Evolutionary conservation across 2,329 filamentous ascomycete genomes (phyloP).

Genomic region (Pseudogymnoascus sp.): DNA sequence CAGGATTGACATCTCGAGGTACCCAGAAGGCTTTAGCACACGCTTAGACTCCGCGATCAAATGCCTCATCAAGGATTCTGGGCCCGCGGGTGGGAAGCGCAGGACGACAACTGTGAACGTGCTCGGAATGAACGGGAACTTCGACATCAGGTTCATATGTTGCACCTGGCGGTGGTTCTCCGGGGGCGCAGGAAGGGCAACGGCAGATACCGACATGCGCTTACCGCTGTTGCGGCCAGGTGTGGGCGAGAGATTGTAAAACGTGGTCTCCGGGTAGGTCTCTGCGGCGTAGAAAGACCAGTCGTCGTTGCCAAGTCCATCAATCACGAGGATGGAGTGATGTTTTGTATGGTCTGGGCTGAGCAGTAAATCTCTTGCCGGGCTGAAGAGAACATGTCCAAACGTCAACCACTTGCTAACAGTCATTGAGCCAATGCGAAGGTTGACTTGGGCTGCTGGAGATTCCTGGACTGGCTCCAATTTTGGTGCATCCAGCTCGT

Average conservation of each 20-base stretch:
- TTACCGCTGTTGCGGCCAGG: conserved; percentile 38
- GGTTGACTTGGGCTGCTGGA: conserved; percentile 62
- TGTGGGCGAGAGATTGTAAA: conserved; percentile 64
- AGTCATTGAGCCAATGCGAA: conserved; percentile 72
- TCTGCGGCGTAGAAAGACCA: conserved; percentile 83
- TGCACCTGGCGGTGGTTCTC: conserved; percentile 70
- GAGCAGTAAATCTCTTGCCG: conserved; percentile 55
- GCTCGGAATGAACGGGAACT: conserved; percentile 67
- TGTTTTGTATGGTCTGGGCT: conserved; percentile 37
- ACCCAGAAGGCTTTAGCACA: conserved; percentile 69
- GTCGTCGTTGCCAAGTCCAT: conserved; percentile 78
- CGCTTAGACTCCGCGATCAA: conserved; percentile 68
- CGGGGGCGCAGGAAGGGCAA: conserved; percentile 48
- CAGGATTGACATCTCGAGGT: conserved; percentile 69
- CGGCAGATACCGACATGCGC: conserved; percentile 23
- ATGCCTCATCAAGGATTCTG: conserved; percentile 61
- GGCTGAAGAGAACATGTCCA: conserved; percentile 74
- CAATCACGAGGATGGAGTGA: conserved; percentile 65
- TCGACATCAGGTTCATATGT: conserved; percentile 45
- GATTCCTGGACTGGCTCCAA: conserved; percentile 30
- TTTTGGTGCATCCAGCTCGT: conserved; percentile 11
- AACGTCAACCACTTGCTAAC: conserved; percentile 85
- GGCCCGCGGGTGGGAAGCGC: conserved; percentile 64
- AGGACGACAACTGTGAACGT: conserved; percentile 71
- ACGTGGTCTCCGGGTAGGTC: conserved; percentile 64